Percentiles rank a stretch among this genome's conserved stretches.
Conservation (phyloP, 257 asterid species). For the Plantago major region DNA sequence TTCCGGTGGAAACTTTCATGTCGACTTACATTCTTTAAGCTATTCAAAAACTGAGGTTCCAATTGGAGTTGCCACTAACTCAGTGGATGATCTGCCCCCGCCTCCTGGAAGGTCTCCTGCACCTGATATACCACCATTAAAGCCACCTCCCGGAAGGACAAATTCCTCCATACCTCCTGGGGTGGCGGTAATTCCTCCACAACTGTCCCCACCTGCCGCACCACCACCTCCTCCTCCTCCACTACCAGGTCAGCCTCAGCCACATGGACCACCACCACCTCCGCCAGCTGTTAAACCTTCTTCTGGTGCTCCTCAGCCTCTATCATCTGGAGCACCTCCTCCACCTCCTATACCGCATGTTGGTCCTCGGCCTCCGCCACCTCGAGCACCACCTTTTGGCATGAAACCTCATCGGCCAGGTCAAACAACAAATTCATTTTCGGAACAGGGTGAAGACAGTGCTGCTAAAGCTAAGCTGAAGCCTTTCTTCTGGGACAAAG, state of each 20-base stretch:
- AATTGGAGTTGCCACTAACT: constrained; percentile 24
- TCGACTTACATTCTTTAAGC: constrained; percentile 26
- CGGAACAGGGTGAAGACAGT: constrained; percentile 33
- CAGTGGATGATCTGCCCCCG: constrained; percentile 21
- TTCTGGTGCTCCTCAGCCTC: constrained; percentile 18
- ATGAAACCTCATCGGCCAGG: constrained; percentile 46
- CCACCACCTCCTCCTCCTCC: constrained; percentile 27
- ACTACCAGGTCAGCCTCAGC: constrained; percentile 21
- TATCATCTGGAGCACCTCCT: constrained; percentile 12
- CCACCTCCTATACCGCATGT: constrained; percentile 26
- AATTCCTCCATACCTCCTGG: constrained; percentile 30
- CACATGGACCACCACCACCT: constrained; percentile 21
- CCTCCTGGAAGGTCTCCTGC: constrained; percentile 30
- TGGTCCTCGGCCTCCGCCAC: constrained; percentile 42
- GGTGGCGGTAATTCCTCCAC: constrained; percentile 25
- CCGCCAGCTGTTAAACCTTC: constrained; percentile 31
- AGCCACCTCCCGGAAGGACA: constrained; percentile 81
- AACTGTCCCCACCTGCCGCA: constrained; percentile 22
- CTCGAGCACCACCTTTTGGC: constrained; percentile 40
- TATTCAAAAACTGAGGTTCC: constrained; percentile 41
- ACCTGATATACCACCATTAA: constrained; percentile 55
- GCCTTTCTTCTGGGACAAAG: constrained; percentile 99
- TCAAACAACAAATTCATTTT: constrained; percentile 24
- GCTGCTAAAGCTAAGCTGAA: constrained; percentile 73
- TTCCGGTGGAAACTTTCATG: constrained; percentile 24